Evolutionary conservation across 2,329 filamentous ascomycete genomes (phyloP).

Genomic region (Acrocalymma vagum): DNA sequence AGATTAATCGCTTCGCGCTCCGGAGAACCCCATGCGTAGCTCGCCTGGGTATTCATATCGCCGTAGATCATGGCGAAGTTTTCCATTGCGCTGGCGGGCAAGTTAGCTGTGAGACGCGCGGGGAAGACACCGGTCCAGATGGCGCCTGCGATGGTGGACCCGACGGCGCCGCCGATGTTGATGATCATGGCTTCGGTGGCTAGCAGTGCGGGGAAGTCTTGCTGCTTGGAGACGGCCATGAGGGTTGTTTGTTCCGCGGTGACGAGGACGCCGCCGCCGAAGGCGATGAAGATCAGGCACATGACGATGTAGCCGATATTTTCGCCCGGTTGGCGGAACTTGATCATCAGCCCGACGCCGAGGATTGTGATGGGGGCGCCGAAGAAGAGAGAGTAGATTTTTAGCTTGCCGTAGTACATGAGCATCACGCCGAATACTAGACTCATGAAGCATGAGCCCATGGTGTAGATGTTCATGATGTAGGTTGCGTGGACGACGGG

Average conservation of each 20-base stretch:
- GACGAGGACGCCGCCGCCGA: slow-evolving; percentile 44
- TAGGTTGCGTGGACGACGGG: slow-evolving; percentile 45
- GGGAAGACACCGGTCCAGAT: slow-evolving; percentile 71
- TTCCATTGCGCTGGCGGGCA: slow-evolving; percentile 56
- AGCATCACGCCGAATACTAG: slow-evolving; percentile 39
- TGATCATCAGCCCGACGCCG: slow-evolving; percentile 47
- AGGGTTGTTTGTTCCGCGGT: slow-evolving; percentile 43
- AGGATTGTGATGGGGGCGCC: slow-evolving; percentile 43
- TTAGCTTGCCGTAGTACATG: slow-evolving; percentile 38
- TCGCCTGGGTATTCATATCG: slow-evolving; percentile 62
- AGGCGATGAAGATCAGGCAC: slow-evolving; percentile 46
- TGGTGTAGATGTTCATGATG: slow-evolving; percentile 51
- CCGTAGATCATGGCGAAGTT: slow-evolving; percentile 57
- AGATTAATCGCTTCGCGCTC: slow-evolving; percentile 54
- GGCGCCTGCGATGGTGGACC: slow-evolving; percentile 65
- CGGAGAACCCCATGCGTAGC: slow-evolving; percentile 60
- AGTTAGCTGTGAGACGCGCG: slow-evolving; percentile 52
- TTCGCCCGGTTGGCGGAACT: slow-evolving; percentile 45
- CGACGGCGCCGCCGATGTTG: slow-evolving; percentile 60
- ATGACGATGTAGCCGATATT: slow-evolving; percentile 45
- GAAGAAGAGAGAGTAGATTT: slow-evolving; percentile 36
- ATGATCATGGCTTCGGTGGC: slow-evolving; percentile 66
- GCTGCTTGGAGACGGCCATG: slow-evolving; percentile 43
- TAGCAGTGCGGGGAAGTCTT: slow-evolving; percentile 41
- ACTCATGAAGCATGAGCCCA: slow-evolving; percentile 43